phyloP scores from a whole-genome alignment of 257 asterid species.

The Verbena officinalis region DNA sequence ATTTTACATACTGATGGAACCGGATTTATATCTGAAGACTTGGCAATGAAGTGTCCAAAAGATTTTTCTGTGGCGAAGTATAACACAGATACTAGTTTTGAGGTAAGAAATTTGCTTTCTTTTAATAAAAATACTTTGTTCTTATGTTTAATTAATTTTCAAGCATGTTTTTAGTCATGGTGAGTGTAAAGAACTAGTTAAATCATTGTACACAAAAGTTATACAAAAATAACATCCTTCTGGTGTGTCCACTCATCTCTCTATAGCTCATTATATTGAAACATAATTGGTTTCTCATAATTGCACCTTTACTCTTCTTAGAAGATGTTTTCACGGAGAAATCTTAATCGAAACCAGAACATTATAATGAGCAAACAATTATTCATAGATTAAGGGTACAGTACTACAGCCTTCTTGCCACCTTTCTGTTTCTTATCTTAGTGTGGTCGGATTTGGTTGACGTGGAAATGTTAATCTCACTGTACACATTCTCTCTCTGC shows the following conservation, averaged over 20 bases:
- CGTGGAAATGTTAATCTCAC: not conserved
- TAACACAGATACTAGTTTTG: slow-evolving; percentile 43
- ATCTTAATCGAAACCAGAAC: too few relatives aligned
- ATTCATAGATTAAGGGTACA: not conserved
- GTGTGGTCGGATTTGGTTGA: not conserved
- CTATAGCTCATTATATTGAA: not conserved
- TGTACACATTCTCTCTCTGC: not conserved
- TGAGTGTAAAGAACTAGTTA: not conserved
- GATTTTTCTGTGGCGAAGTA: slow-evolving; percentile 45
- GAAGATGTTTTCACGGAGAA: not conserved
- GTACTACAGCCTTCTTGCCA: not conserved
- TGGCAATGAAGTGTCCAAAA: slow-evolving; percentile 72
- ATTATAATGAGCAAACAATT: not conserved
- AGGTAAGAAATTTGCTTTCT: slow-evolving; percentile 41
- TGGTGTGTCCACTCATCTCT: not conserved
- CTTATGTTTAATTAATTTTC: not conserved
- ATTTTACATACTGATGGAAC: slow-evolving; percentile 87
- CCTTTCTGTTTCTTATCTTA: not conserved
- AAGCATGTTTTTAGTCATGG: too few relatives aligned
- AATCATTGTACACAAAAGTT: not conserved
- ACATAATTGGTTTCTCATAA: not conserved
- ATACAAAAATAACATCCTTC: not conserved
- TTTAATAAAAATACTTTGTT: not conserved
- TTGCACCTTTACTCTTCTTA: not conserved
- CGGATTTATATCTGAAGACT: slow-evolving; percentile 79